Evolutionary conservation across 139 green algal species (phyloP), one percentile per base, ranked within the genome.

Genomic region (Chlamydomonas incerta): DNA sequence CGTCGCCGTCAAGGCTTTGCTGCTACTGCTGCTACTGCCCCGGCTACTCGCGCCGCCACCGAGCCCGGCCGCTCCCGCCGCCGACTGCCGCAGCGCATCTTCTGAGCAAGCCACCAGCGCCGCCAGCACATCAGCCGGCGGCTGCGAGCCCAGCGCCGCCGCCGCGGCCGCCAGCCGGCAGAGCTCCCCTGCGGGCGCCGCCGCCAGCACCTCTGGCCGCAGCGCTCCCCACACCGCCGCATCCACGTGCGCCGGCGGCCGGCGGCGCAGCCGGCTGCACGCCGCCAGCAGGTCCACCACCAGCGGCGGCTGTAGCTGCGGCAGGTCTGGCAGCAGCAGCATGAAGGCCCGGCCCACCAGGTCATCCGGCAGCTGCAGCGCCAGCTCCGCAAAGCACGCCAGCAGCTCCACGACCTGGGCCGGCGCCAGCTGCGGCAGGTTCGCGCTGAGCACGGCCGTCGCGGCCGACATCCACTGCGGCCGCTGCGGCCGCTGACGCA

Each of bases 271-370:
- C n/a, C 31, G 74, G 46, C 77, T 84, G 33, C 63, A 74, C 29
- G 62, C 55, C 9, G 63, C 46, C 41, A 84, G 63, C n/a, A 84
- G 33, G 29, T 84, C 46, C 18, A 66, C 9, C 3, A 67, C 46
- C 3, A 66, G 28, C 1, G 28, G 63, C 31, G 65, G 77, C 77
- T 34, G 63, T 33, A 74, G 63, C 20, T 84, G 18, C 1, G 63
- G n/a, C 41, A 84, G 31, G 46, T 84, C 77, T 2, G 77, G 77
- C 63, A 67, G 63, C 24, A 84, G 62, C 46, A 84, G 62, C 29
- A 63, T 63, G 18, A 68, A 66, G 11, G 46, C 46, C 15, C 77
- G 77, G 11, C 29, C 4, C 46, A 84, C n/a, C 33, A 84, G 65
- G 13, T 34, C 23, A 24, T 84, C 77, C 0, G 77, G 63, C 28